Evolutionary conservation across 2,329 filamentous ascomycete species (phyloP), one percentile per base, ranked within the genome.

Genomic region (Trichoderma sp.): DNA sequence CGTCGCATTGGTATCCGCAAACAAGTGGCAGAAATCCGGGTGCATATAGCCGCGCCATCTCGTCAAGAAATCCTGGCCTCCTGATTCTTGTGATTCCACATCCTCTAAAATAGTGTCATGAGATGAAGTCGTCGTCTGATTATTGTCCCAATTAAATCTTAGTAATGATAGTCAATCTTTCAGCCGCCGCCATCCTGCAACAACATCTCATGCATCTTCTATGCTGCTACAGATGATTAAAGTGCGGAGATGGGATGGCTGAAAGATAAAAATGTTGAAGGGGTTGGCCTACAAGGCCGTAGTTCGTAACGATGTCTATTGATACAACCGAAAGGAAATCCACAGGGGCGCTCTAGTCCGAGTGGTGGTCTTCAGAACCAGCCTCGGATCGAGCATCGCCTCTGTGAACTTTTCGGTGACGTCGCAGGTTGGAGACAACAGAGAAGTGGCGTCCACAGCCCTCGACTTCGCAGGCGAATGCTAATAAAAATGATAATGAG

Each of bases 381-480:
- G 88, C 86, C 74, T 91, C 89, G 3, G 89, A 91, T 61, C 84
- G 86, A 11, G 86, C 82, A 64, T 93, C 92, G 77, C 91, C 80
- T 17, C 81, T 96, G 86, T 99, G 96, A 62, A 98, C 95, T 84
- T 98, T 98, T 80, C 94, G 92, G 84, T 99, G 96, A 77, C 96
- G 89, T 75, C 96, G 91, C 70, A 98, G 85, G 81, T 99, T 99
- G 58, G 95, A 98, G 26, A 98, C 96, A 30, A 98, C 96, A 0
- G 95, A 98, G 82, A 99, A 98, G 79, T 97, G 93, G 77, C 96
- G 91, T 50, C 95, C 95, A 79, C 96, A 99, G 62, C 95, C 95
- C 79, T 97, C 94, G 70, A 97, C 93, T 77, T 98, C 94, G 79
- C 96, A 98, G 28, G 92, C 92, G 79, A 97, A 98, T 75, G 96